Base-by-base conservation (phyloP, 1,284 basidiomycete species). In the Rhodotorula sp. region DNA sequence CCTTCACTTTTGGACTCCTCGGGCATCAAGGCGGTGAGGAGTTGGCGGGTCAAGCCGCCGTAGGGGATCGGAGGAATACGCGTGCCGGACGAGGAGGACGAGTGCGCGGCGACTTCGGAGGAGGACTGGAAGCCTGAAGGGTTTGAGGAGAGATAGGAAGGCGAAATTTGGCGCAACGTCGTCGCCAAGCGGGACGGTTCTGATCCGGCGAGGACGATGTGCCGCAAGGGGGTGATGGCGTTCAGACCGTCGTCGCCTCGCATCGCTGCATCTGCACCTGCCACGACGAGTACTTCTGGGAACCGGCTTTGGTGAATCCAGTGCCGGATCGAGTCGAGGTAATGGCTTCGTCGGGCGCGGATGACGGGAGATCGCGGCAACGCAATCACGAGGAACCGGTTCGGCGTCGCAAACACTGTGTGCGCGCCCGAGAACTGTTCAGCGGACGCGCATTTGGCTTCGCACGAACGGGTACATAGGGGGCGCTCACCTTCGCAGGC, bases 141-240 rank as follows among this genome's bases (percentile, higher is more conserved):
- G 85, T 84, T 56, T 86, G 84, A 21, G 83, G 82, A 57, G 83
- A 82, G 81, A 67, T 65, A 89, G 21, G 85, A 80, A 0, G 88
- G 26, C 84, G 84, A 60, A 86, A 84, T n/a, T 84, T 82, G 58
- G 82, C 84, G 43, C 81, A 81, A 19, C 86, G 86, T 21, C 69
- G 81, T 82, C 60, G 55, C 67, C 50, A 49, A 84, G 83, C 16
- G 78, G 79, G 63, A 50, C 83, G 81, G 19, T 84, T 84, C 56
- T 86, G 84, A 21, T 84, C 83, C 57, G 83, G 84, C 67, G 80
- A 82, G 60, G 57, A 62, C 21, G 43, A 66, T 61, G n/a, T 70
- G 66, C 18, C 73, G 68, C 4, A 75, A 59, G 0, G 73, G 70
- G 0, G 70, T 66, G 1, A 49, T 18, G 21, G 38, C 48, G 14